A percentile compares a stretch with the other conserved stretches of the same genome.
These are phyloP conservation scores for Chenopodium formosanum DNA, from an alignment of 148 eudicot genomes.

Conservation along the genomic window DNA sequence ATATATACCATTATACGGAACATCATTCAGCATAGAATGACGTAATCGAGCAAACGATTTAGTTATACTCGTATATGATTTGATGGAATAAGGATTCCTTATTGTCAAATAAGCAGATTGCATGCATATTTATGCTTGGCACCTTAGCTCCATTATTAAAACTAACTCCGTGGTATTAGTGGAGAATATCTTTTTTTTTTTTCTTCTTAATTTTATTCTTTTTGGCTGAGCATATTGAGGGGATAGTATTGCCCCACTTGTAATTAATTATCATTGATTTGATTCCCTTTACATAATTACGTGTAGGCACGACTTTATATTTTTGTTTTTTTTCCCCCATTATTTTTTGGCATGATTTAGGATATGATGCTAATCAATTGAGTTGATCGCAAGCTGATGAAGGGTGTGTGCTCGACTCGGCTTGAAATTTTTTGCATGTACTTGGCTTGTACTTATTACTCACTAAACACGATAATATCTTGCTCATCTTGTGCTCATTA, in stretches of 20 bases:
- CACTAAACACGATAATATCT: too few species aligned
- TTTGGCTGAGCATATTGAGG: slow-evolving; percentile 1
- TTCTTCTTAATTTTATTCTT: neutral
- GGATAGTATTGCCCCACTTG: neutral
- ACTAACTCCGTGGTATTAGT: neutral
- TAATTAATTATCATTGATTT: neutral
- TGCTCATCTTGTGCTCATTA: too few species aligned
- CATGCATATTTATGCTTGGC: neutral
- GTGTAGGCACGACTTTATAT: neutral
- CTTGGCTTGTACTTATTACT: too few species aligned
- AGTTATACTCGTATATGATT: too few species aligned
- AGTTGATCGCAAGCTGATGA: too few species aligned
- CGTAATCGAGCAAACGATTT: neutral
- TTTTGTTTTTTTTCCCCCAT: too few species aligned
- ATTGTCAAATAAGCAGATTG: neutral
- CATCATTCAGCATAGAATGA: neutral
- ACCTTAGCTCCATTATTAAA: neutral
- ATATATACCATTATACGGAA: too few species aligned
- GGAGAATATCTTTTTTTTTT: neutral
- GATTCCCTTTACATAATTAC: neutral
- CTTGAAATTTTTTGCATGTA: too few species aligned
- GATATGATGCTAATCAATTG: too few species aligned
- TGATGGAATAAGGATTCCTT: neutral
- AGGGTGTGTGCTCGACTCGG: too few species aligned
- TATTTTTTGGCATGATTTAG: too few species aligned